phyloP scores from a whole-genome alignment of 2,329 filamentous ascomycete species.

The Diaporthe sp. region DNA sequence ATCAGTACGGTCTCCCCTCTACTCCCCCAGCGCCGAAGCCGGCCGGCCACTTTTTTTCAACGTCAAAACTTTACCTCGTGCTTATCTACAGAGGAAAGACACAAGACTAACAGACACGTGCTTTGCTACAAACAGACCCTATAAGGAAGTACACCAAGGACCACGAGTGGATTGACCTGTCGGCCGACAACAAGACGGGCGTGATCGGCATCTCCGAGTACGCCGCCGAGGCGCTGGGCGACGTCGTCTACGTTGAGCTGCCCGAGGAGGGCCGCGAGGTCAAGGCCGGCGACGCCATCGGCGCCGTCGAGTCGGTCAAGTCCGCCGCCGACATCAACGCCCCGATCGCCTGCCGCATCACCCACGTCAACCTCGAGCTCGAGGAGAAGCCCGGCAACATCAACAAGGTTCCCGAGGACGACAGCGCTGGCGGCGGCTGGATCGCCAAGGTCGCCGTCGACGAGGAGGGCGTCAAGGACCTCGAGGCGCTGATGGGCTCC shows the following conservation, averaged over 20 bases:
- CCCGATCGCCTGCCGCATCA: slow-evolving; percentile 83
- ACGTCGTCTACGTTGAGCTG: slow-evolving; percentile 98
- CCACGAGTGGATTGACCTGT: slow-evolving; percentile 97
- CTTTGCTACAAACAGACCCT: slow-evolving; percentile 59
- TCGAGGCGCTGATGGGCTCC: slow-evolving; percentile 82
- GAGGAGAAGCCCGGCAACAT: slow-evolving; percentile 89
- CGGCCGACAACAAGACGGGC: slow-evolving; percentile 85
- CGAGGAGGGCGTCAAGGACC: slow-evolving; percentile 74
- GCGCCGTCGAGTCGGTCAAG: slow-evolving; percentile 98
- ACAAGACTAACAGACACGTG: background rate
- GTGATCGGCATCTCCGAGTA: slow-evolving; percentile 89
- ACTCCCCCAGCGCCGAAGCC: slow-evolving; percentile 46
- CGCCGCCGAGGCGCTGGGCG: slow-evolving; percentile 91
- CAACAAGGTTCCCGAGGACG: slow-evolving; percentile 90
- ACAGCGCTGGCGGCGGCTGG: slow-evolving; percentile 85
- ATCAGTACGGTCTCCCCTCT: slow-evolving; percentile 53
- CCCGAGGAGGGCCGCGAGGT: slow-evolving; percentile 80
- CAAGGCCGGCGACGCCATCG: slow-evolving; percentile 84
- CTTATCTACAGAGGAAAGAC: background rate
- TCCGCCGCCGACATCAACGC: slow-evolving; percentile 97
- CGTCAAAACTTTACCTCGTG: background rate
- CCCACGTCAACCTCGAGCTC: slow-evolving; percentile 79
- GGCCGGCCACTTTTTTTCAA: slow-evolving; percentile 44
- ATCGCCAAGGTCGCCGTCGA: slow-evolving; percentile 88
- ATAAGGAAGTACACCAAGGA: slow-evolving; percentile 94